Evolutionary conservation across 2,329 filamentous ascomycete genomes (phyloP), one percentile per base, ranked within the genome.

Genomic region (Alternaria panax): DNA sequence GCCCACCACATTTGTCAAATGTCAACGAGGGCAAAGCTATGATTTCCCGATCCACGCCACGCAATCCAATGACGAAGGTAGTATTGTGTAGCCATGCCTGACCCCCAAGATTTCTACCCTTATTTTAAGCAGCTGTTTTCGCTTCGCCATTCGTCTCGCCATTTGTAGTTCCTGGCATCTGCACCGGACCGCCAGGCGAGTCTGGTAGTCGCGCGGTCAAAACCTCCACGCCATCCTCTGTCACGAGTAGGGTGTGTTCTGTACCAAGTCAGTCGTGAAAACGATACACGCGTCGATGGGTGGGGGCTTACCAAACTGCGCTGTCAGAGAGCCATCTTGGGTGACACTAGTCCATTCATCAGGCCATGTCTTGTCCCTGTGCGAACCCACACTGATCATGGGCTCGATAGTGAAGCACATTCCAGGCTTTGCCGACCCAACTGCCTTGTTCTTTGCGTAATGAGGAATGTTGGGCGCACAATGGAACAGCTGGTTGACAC

Each of bases 341-440:
- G 95, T 99, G 5, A 92, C 92, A 79, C 93, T 97, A 1, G 95
- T 99, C 95, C 95, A 99, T 82, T 98, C 92, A 77, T 99, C 95
- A 0, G 95, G 95, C 95, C 95, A 99, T 0, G 93, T 98, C 77
- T 95, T 90, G 75, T 99, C 95, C 64, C 88, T 88, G 79, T 97
- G 92, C 62, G 92, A 93, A 59, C 95, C 95, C 55, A 97, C 79
- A 40, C 92, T 93, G 76, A 99, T 93, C 95, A 99, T 99, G 16
- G 95, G 95, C 81, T 99, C 95, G 62, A 99, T 99, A 0, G 95
- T 99, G 74, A 99, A 99, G 65, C 93, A 97, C 93, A 98, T 97
- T 54, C 95, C 95, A 0, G 92, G 90, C 82, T 97, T 97, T 60
- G 93, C 95, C 70, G 91, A 88, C 48, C 95, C 95, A 1, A 97